Base-by-base conservation (phyloP, 139 green algal genomes). In the Chlorella sorokiniana region DNA sequence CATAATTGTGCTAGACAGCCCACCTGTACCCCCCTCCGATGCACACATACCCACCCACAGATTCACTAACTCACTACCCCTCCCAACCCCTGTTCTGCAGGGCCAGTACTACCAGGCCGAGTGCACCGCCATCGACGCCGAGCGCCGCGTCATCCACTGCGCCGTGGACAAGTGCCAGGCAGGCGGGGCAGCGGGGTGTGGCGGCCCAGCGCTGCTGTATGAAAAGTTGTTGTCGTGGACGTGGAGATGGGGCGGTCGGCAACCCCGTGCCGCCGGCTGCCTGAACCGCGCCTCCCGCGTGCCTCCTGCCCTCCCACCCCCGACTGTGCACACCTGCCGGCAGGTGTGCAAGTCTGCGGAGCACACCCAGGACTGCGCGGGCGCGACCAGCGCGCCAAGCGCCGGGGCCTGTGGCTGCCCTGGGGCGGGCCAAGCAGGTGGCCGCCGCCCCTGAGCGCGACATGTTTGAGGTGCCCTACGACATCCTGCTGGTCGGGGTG, bases 41-140 rank as follows among this genome's bases (percentile, higher is more conserved):
- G 27, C 16, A 68, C 14, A 68, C 8, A 11, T 14, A 68, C 22
- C 8, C n/a, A n/a, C n/a, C n/a, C n/a, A n/a, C n/a, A n/a, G n/a
- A n/a, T n/a, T n/a, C n/a, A 68, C 8, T 68, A 8, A 38, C 23
- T 68, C 16, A 68, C 8, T 68, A 68, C 62, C 41, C 42, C 29
- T n/a, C n/a, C n/a, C n/a, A n/a, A n/a, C n/a, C n/a, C 48, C 16
- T 11, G 48, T 54, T 3, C 7, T 76, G 44, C 68, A 87, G 82
- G 82, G 86, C 40, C 82, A 92, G 35, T 98, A 94, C 85, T 93
- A 94, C 81, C 91, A 98, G 86, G 94, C 94, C 0, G 79, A 93
- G 69, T 93, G 87, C 81, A 86, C 92, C 72, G 78, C 89, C 54
- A 89, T 97, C 42, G 94, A 98, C 83, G 85, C 90, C 0, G 64